Evolutionary conservation across 2,329 filamentous ascomycete species (phyloP).

Genomic region (Aspergillus glaucus): DNA sequence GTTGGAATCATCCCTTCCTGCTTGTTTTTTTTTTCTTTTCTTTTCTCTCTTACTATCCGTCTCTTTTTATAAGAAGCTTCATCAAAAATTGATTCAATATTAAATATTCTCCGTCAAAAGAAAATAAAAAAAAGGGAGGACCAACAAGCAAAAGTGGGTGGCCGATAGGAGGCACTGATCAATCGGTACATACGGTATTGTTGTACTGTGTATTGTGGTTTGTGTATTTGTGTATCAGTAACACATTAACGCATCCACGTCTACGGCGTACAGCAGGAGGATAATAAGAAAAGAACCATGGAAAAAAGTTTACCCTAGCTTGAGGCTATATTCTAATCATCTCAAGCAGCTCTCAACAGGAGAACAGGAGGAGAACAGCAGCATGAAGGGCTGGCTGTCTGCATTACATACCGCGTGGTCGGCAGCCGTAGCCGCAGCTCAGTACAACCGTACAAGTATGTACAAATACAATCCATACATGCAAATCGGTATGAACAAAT

Average conservation of each 20-base stretch:
- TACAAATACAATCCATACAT: neutral
- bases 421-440: neutral
- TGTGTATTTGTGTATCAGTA: too few relatives aligned
- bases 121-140: neutral
- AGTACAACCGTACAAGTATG: neutral
- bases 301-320: too few relatives aligned
- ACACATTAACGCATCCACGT: too few relatives aligned
- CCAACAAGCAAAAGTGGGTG: neutral
- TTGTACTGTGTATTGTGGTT: too few relatives aligned
- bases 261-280: too few relatives aligned
- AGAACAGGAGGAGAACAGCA: neutral
- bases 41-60: neutral
- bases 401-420: neutral
- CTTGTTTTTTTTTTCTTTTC: conserved; percentile 7
- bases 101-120: too few relatives aligned
- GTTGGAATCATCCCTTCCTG: neutral
- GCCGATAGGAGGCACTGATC: too few relatives aligned
- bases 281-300: too few relatives aligned
- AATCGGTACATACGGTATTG: too few relatives aligned
- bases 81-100: too few relatives aligned
- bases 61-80: conserved; percentile 5
- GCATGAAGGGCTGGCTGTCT: neutral
- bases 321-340: too few relatives aligned
- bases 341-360: too few relatives aligned
- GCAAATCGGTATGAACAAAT: neutral